These are phyloP conservation scores for Asterophora parasitica DNA, from an alignment of 768 basidiomycete genomes.

Conservation along the genomic window DNA sequence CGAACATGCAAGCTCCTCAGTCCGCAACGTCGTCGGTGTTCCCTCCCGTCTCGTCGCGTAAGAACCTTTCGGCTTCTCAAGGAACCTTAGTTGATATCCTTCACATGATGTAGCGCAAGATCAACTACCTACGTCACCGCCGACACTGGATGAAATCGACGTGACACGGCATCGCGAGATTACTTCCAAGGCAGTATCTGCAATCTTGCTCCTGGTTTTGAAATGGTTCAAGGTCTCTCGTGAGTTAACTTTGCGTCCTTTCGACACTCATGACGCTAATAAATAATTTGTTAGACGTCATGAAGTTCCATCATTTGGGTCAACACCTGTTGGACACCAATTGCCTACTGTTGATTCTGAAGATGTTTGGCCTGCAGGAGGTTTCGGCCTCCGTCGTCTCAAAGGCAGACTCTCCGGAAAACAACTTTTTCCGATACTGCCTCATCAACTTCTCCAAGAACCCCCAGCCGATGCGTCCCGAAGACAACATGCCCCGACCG, in stretches of 20 bases:
- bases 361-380: slow-evolving; percentile 98
- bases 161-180: slow-evolving; percentile 95
- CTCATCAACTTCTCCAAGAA: slow-evolving; percentile 70
- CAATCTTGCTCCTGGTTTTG: slow-evolving; percentile 81
- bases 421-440: slow-evolving; percentile 96
- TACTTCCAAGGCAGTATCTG: slow-evolving; percentile 94
- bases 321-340: slow-evolving; percentile 94
- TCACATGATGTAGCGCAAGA: slow-evolving; percentile 46
- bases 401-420: slow-evolving; percentile 81
- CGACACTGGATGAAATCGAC: slow-evolving; percentile 87
- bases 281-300: slow-evolving; percentile 58
- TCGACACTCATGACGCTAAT: not conserved
- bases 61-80: slow-evolving; percentile 18
- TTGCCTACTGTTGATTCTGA: slow-evolving; percentile 86
- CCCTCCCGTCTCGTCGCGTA: slow-evolving; percentile 66
- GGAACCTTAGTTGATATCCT: not conserved
- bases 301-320: slow-evolving; percentile 99
- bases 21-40: slow-evolving; percentile 68
- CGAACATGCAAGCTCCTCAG: slow-evolving; percentile 56
- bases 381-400: slow-evolving; percentile 79
- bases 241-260: slow-evolving; percentile 36
- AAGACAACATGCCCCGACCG: slow-evolving; percentile 62
- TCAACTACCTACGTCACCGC: slow-evolving; percentile 59
- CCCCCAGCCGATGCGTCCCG: slow-evolving; percentile 50
- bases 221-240: slow-evolving; percentile 99